Evolutionary conservation across 2,329 filamentous ascomycete genomes (phyloP), one percentile per base, ranked within the genome.

Genomic region (Monosporascus sp.): DNA sequence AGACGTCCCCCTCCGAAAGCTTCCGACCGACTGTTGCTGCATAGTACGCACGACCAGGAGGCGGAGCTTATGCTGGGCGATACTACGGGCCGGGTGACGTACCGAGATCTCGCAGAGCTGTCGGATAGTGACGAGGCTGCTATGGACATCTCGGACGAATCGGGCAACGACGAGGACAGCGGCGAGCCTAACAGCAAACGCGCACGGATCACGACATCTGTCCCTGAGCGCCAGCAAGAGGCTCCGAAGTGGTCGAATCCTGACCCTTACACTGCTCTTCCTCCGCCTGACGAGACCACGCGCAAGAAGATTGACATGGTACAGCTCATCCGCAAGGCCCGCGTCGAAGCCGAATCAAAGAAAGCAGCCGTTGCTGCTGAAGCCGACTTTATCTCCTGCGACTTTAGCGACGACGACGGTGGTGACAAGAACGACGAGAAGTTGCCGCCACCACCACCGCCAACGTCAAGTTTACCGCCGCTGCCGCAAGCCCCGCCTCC

Each of bases 201-300:
- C 11, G 66, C 65, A 3, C 73, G 75, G 9, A 67, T 58, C 8
- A 48, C 62, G 5, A 49, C 62, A 9, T 60, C 60, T 2, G 56
- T 66, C 5, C 57, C 63, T 17, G 67, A 67, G 8, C 66, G 72
- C n/a, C 64, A 69, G 56, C 66, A 76, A 51, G 72, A 74, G 15
- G 70, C 68, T 5, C 90, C 91, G 3, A 91, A 88, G 68, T 97
- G 93, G 93, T 96, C 91, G 5, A 97, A 97, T 62, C 92, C 93
- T 3, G 93, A 97, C 67, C 91, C 92, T 0, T 97, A 97, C 70
- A 96, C 90, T 6, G 88, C 84, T 2, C 76, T 96, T 9, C 93
- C 93, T 8, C 91, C 90, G 6, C 82, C 85, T 0, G 88, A 92
- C 58, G 87, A 91, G 51, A 77, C 75, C 5, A 78, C 82, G 39